A percentile compares a stretch with the other conserved stretches of the same genome.
phyloP scores from a whole-genome alignment of 495 filamentous ascomycete genomes.

The Talaromyces trachyspermus region DNA sequence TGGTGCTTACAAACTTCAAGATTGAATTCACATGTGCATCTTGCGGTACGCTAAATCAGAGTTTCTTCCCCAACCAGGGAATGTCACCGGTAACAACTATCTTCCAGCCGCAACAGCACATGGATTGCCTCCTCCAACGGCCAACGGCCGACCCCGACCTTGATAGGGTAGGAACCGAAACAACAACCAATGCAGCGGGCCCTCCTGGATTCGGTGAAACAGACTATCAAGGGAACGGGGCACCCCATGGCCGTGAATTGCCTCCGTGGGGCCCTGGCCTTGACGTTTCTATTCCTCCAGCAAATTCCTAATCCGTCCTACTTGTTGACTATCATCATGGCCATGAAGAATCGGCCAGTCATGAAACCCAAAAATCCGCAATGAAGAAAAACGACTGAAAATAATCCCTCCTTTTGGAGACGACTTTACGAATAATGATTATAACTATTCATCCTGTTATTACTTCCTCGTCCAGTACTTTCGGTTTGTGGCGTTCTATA shows the following conservation, averaged over 20 bases:
- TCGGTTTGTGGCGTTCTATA: too few relatives aligned
- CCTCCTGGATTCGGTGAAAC: conserved; percentile 3
- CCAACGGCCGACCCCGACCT: background rate
- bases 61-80: conserved; percentile 40
- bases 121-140: background rate
- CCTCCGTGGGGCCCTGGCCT: conserved; percentile 3
- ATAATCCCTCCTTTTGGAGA: too few relatives aligned
- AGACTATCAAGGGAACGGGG: background rate
- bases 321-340: too few relatives aligned
- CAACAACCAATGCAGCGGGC: background rate
- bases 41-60: conserved; percentile 38
- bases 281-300: conserved; percentile 1
- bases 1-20: conserved; percentile 36
- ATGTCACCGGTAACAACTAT: conserved; percentile 28
- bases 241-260: background rate
- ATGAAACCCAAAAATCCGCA: too few relatives aligned
- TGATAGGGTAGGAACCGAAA: background rate
- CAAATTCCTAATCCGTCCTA: conserved; percentile 3
- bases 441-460: too few relatives aligned
- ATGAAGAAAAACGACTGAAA: too few relatives aligned
- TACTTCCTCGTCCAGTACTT: too few relatives aligned
- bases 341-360: too few relatives aligned
- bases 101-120: conserved; percentile 13
- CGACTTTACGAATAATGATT: too few relatives aligned
- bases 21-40: conserved; percentile 40